Base-by-base conservation (phyloP, 2,329 filamentous ascomycete species). In the Nemania diffusa region DNA sequence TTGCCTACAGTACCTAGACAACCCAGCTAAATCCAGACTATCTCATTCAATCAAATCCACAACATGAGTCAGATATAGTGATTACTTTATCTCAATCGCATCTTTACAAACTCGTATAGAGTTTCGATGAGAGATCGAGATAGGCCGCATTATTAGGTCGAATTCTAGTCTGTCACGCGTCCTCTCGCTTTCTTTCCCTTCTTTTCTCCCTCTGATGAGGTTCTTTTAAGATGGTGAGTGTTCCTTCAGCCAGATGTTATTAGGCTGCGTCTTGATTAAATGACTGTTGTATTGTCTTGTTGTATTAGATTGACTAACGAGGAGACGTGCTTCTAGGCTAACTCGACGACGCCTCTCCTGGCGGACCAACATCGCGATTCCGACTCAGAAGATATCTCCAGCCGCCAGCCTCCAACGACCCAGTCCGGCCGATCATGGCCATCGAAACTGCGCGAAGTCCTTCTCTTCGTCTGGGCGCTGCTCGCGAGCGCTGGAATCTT, bases 391-490 rank as follows among this genome's bases (percentile, higher is more conserved):
- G 78, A 79, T 64, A 76, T 76, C 3, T 72, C 80, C 29, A 73
- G 78, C 29, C 77, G 75, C 59, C 71, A 65, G 59, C 70, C 78
- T 62, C 66, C 57, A 65, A 67, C 75, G 53, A 72, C 72, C 27
- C 70, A 69, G 46, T 24, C 53, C 53, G 65, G 69, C 55, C 69
- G 69, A 51, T 67, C 74, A 64, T 71, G 74, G 72, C 62, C 79
- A 79, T 66, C 70, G 66, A 87, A 87, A 78, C 78, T 87, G 63
- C 88, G 91, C 69, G 93, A 97, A 77, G 79, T 92, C 59, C 87
- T 90, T 26, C 82, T 97, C 69, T 94, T 97, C 77, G 81, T 87
- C 56, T 97, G 94, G 94, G 93, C 94, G 5, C 80, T 96, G 17
- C 73, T 95, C 26, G 93, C 94, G 20, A 97, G 94, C 0, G 88